Evolutionary conservation across 495 filamentous ascomycete genomes (phyloP), one percentile per base, ranked within the genome.

Genomic region (Aspergillus biplanus): DNA sequence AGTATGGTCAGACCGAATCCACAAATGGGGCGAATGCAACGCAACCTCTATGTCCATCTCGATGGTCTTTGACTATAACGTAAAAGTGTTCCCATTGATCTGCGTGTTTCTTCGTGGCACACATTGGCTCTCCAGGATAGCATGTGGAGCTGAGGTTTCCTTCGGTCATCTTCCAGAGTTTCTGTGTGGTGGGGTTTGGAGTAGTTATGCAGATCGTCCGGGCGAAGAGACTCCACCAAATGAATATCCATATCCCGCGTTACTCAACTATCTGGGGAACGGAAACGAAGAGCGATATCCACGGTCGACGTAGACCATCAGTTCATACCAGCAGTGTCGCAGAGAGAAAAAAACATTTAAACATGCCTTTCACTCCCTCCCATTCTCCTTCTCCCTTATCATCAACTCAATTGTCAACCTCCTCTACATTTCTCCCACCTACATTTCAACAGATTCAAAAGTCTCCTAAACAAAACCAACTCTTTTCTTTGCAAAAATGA

Each of bases 401-500:
- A 44, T 11, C 39, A 11, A 15, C 5, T 44, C 39, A 44, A 44
- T 4, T 15, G n/a, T 6, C 39, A 44, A 44, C n/a, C 8, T 13
- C 27, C 5, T 53, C 2, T 3, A 31, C 49, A 33, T 1, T 33
- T 6, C n/a, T 3, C 33, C 27, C 27, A 33, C 15, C 52, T 11
- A 15, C n/a, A 13, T 11, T 13, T 44, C 8, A 44, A 11, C 8
- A 11, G 7, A 39, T 8, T 27, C 7, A 53, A 53, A 9, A 53
- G 12, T 33, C 32, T 32, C 21, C 21, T 27, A 27, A 27, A 27
- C 21, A 35, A 55, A 53, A 3, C 52, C 52, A 31, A 33, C 33
- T 31, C 7, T 39, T 13, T 15, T n/a, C n/a, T n/a, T 33, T 49
- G 48, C 18, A 32, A 59, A 54, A 62, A 58, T 58, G 56, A 58